A percentile compares a stretch with the other conserved stretches of the same genome.
These are phyloP conservation scores for Prunus mume DNA, from an alignment of 306 rosid genomes.

Conservation along the genomic window DNA sequence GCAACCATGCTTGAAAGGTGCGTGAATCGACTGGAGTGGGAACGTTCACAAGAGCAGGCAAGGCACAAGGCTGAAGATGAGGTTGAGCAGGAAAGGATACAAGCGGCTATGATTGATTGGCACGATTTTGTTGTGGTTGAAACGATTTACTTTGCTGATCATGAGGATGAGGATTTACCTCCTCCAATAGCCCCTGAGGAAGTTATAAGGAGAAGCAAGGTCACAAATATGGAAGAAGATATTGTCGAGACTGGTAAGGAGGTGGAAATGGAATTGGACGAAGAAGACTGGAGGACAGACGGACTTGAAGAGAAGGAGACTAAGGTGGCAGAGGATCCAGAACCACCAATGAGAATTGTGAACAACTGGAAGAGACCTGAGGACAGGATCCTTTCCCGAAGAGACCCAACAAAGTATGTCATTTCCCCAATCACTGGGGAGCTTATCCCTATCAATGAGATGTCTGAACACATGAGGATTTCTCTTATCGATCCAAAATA, in stretches of 20 bases:
- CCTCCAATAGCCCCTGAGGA: conserved; percentile 93
- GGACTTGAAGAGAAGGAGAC: conserved; percentile 64
- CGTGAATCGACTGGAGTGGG: conserved; percentile 88
- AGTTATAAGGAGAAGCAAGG: conserved; percentile 91
- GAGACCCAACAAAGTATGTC: conserved; percentile 76
- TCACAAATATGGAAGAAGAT: conserved; percentile 67
- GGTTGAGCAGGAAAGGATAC: conserved; percentile 87
- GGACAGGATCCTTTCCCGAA: conserved; percentile 75
- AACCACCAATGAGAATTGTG: conserved; percentile 91
- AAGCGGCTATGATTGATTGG: conserved; percentile 99
- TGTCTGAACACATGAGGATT: conserved; percentile 97
- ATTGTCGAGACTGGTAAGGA: conserved; percentile 78
- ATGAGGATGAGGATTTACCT: conserved; percentile 93
- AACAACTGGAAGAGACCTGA: conserved; percentile 99
- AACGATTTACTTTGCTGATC: conserved; percentile 85
- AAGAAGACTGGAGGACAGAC: conserved; percentile 77
- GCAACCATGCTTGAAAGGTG: conserved; percentile 88
- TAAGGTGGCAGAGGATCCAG: conserved; percentile 63
- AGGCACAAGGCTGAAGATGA: conserved; percentile 96
- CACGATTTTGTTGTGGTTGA: conserved; percentile 99
- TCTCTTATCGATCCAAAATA: conserved; percentile 98
- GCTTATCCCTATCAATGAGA: conserved; percentile 76
- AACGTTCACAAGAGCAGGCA: conserved; percentile 92
- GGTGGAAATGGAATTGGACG: conserved; percentile 98
- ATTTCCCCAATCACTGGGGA: conserved; percentile 94